Percentiles rank a stretch among this genome's conserved stretches.
These are phyloP conservation scores for Dorcoceras hygrometricum DNA, from an alignment of 257 asterid species.

Conservation along the genomic window DNA sequence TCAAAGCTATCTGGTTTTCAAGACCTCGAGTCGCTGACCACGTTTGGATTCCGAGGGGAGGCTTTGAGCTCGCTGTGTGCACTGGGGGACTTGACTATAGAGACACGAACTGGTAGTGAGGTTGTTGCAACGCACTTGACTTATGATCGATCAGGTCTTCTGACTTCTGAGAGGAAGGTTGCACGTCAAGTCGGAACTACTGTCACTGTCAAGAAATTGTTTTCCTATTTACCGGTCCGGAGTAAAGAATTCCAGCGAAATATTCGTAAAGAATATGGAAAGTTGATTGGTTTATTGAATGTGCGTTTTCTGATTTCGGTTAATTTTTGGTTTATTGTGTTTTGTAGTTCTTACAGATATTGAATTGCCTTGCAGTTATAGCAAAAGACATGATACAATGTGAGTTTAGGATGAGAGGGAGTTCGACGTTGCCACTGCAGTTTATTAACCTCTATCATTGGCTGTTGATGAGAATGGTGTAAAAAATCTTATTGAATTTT, in stretches of 20 bases:
- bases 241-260: conserved; percentile 81
- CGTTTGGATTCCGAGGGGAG: conserved; percentile 97
- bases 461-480: too few relatives aligned
- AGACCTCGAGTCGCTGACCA: conserved; percentile 74
- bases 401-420: too few relatives aligned
- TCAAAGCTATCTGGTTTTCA: conserved; percentile 80
- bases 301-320: conserved; percentile 43
- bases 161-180: conserved; percentile 67
- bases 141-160: conserved; percentile 60
- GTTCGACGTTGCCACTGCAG: too few relatives aligned
- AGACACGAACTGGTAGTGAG: conserved; percentile 75
- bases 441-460: too few relatives aligned
- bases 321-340: conserved; percentile 13
- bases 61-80: conserved; percentile 95
- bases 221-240: conserved; percentile 87
- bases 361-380: not conserved
- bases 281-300: conserved; percentile 74
- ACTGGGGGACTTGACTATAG: conserved; percentile 80
- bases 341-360: conserved; percentile 22
- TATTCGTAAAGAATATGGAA: conserved; percentile 89
- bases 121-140: conserved; percentile 87
- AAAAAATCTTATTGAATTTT: too few relatives aligned
- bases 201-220: conserved; percentile 81
- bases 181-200: conserved; percentile 97
- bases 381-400: too few relatives aligned